phyloP scores from a whole-genome alignment of 371 early-diverging fungal species.

The Amoeboaphelidium protococcarum region DNA sequence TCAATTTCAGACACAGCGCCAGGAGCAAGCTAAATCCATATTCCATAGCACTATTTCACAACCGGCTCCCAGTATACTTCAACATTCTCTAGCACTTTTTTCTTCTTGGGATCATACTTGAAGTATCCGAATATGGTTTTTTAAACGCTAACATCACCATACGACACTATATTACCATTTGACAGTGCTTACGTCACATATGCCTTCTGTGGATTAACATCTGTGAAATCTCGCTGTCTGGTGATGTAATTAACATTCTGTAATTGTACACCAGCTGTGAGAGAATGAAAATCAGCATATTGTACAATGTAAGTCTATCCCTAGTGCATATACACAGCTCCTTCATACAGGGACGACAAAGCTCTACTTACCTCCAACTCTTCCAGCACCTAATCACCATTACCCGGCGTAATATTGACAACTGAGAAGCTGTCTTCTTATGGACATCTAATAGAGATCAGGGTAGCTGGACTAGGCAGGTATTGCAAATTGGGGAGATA shows the following conservation, averaged over 20 bases:
- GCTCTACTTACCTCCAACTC: conserved; percentile 23
- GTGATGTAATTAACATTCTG: conserved; percentile 24
- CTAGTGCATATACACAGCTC: conserved; percentile 10
- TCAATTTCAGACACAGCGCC: neutral
- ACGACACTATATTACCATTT: too few relatives aligned
- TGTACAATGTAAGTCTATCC: conserved; percentile 23
- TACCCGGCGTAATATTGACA: conserved; percentile 19
- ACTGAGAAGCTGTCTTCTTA: conserved; percentile 19
- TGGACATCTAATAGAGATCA: conserved; percentile 21
- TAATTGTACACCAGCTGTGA: conserved; percentile 18
- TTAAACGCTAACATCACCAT: neutral
- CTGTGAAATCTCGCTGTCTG: conserved; percentile 18
- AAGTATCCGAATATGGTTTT: conserved; percentile 1
- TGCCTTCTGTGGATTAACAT: too few relatives aligned
- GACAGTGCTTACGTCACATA: too few relatives aligned
- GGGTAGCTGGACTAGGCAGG: conserved; percentile 16
- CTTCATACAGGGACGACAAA: conserved; percentile 28
- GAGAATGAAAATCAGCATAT: conserved; percentile 20
- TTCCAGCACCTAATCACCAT: conserved; percentile 22
- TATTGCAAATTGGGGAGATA: conserved; percentile 15
- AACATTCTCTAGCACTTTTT: conserved; percentile 1
- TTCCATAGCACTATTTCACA: neutral
- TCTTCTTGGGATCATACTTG: conserved; percentile 1
- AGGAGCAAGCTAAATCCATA: neutral
- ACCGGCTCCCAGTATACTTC: neutral